Evolutionary conservation across 2,329 filamentous ascomycete species (phyloP).

Genomic region (Fusarium dimerum): DNA sequence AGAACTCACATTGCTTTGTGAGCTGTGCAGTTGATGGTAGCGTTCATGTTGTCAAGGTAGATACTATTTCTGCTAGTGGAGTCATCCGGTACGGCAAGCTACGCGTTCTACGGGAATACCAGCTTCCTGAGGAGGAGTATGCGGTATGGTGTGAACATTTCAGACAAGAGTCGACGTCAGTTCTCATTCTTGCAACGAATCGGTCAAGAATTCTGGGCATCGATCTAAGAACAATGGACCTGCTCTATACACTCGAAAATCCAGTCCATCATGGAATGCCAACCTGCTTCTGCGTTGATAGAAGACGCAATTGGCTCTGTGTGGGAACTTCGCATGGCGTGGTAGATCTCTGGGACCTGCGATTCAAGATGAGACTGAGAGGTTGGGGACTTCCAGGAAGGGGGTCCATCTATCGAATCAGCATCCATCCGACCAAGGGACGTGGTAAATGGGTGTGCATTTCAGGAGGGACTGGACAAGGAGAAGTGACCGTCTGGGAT

Average conservation of each 20-base stretch:
- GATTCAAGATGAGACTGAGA: slow-evolving; percentile 86
- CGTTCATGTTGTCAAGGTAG: slow-evolving; percentile 85
- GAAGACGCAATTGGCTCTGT: slow-evolving; percentile 84
- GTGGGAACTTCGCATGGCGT: slow-evolving; percentile 92
- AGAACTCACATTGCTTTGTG: slow-evolving; percentile 91
- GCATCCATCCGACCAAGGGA: slow-evolving; percentile 75
- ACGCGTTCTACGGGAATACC: slow-evolving; percentile 75
- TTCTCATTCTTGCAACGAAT: slow-evolving; percentile 84
- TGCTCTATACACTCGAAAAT: slow-evolving; percentile 79
- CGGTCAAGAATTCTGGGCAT: slow-evolving; percentile 80
- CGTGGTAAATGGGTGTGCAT: slow-evolving; percentile 85
- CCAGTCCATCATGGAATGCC: slow-evolving; percentile 89
- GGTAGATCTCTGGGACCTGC: slow-evolving; percentile 90
- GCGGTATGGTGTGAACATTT: slow-evolving; percentile 93
- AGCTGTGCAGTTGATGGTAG: slow-evolving; percentile 89
- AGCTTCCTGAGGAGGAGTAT: slow-evolving; percentile 71
- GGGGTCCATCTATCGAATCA: slow-evolving; percentile 75
- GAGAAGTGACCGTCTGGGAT: slow-evolving; percentile 95
- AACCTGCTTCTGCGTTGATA: slow-evolving; percentile 87
- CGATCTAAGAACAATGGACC: slow-evolving; percentile 82
- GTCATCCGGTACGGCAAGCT: slow-evolving; percentile 78
- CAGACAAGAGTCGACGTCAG: slow-evolving; percentile 77
- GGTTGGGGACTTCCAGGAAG: slow-evolving; percentile 86
- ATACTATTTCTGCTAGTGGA: slow-evolving; percentile 46
- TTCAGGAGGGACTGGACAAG: slow-evolving; percentile 80